These are phyloP conservation scores for Tetrapisispora pingtungensis DNA, from an alignment of 805 yeast species.

Conservation along the genomic window DNA sequence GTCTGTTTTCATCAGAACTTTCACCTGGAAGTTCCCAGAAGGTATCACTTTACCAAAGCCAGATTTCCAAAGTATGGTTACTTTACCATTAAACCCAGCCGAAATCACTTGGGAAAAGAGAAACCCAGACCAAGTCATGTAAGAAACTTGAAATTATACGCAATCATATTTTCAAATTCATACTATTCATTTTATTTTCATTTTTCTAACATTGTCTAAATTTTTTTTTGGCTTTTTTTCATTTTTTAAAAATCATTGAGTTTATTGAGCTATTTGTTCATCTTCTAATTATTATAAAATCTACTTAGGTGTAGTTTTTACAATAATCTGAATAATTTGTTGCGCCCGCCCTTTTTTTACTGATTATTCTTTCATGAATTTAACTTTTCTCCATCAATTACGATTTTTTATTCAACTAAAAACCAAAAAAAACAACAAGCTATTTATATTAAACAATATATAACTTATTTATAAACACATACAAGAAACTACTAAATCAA, in stretches of 20 bases:
- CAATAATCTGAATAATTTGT: not conserved
- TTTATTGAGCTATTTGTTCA: not conserved
- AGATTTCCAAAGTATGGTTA: conserved; percentile 86
- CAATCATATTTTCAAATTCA: not conserved
- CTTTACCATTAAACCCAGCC: conserved; percentile 76
- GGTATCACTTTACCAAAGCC: conserved; percentile 51
- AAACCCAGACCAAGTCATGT: conserved; percentile 22
- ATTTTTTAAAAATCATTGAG: not conserved
- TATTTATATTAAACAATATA: conserved; percentile 1
- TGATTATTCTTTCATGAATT: not conserved
- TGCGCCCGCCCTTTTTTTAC: conserved; percentile 2
- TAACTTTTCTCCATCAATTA: not conserved
- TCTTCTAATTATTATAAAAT: not conserved
- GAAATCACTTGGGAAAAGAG: conserved; percentile 63
- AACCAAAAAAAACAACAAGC: not conserved
- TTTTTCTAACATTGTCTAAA: not conserved
- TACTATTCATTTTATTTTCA: not conserved
- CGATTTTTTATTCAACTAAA: not conserved
- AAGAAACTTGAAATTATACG: conserved; percentile 1
- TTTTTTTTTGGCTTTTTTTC: not conserved
- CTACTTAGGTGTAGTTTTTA: not conserved
- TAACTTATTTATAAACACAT: conserved; percentile 2
- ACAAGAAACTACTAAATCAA: not conserved
- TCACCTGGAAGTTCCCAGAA: conserved; percentile 62
- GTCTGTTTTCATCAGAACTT: conserved; percentile 60